Evolutionary conservation across 164 flowering plant genomes (phyloP), one percentile per base, ranked within the genome.

Genomic region (Tinospora cordifolia): DNA sequence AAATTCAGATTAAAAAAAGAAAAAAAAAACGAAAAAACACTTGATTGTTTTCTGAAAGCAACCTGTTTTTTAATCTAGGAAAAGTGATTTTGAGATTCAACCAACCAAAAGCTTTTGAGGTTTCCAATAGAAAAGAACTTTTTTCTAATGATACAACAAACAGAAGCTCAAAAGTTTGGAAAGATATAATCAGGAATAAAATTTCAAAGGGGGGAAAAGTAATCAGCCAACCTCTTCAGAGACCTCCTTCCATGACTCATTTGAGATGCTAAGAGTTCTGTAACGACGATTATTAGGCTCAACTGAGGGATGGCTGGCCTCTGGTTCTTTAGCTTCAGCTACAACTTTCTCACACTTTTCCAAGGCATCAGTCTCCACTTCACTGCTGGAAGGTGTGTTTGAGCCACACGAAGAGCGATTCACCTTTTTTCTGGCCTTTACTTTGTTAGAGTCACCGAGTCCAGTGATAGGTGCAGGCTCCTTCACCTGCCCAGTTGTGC

Each of bases 401-500:
- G 98, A 92, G 46, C 97, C 93, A 85, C 96, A 91, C 0, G 98
- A 94, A 38, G 98, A 94, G 30, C 93, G 92, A 67, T 90, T 90
- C 34, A 85, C 84, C 76, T 65, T 89, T 71, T 88, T 90, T 79
- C 83, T 82, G 66, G 73, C 67, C 77, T 84, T 83, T 27, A 66
- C 69, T 68, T 87, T 85, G 77, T 76, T 77, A 10, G 84, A 69
- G 70, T 84, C 91, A 8, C 77, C 75, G 40, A 71, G 47, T 69
- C 75, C 83, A 51, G 75, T 68, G 59, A 39, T 78, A 15, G 72
- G 66, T 25, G 62, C 72, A 65, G 73, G 79, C 63, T 79, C 78
- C 77, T 76, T 80, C 78, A 82, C 83, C 30, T 75, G 71, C 62
- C 63, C 83, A 21, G 66, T 64, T 62, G 76, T 68, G 39, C 75